A percentile compares a stretch with the other conserved stretches of the same genome.
phyloP scores from a whole-genome alignment of 805 yeast genomes.

The Kuraishia capsulata region DNA sequence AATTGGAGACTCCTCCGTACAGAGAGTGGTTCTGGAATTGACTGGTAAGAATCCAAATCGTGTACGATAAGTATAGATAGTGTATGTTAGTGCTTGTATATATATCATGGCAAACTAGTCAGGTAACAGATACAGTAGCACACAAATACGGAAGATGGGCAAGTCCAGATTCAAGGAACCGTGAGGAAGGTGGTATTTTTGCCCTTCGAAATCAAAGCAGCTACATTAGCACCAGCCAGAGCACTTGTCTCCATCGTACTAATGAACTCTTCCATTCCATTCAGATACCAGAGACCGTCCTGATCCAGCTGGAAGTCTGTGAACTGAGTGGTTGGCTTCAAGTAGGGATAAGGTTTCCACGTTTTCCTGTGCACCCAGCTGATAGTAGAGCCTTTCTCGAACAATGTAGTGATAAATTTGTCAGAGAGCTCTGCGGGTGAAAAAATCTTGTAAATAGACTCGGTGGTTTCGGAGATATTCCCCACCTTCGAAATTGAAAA shows the following conservation, averaged over 20 bases:
- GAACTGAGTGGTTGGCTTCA: slow-evolving; percentile 20
- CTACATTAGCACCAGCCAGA: slow-evolving; percentile 39
- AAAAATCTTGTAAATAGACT: slow-evolving; percentile 34
- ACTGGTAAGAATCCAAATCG: not conserved
- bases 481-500: slow-evolving; percentile 23
- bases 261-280: slow-evolving; percentile 34
- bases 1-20: slow-evolving; percentile 32
- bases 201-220: slow-evolving; percentile 27
- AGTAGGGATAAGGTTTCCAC: slow-evolving; percentile 37
- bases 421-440: slow-evolving; percentile 16
- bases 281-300: slow-evolving; percentile 31
- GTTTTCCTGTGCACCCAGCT: slow-evolving; percentile 20
- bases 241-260: slow-evolving; percentile 47
- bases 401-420: slow-evolving; percentile 10
- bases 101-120: not conserved
- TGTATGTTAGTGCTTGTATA: not conserved
- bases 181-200: slow-evolving; percentile 15
- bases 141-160: no score
- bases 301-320: slow-evolving; percentile 10
- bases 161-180: slow-evolving; percentile 10
- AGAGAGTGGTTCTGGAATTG: slow-evolving; percentile 4
- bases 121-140: no score
- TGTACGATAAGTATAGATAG: not conserved
- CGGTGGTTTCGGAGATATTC: slow-evolving; percentile 15
- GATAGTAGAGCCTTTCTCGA: slow-evolving; percentile 14